Conservation (phyloP, 129 eudicot species). For the Helianthus annuus region HanXRQr2.0-SUNRISE NC_035442.2:12410069-12410568, state of each 20-base stretch:
- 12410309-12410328: not conserved
- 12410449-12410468: slow-evolving; percentile 44
- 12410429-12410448: slow-evolving; percentile 22
- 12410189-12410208: too few species aligned
- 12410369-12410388: not conserved
- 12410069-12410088: too few species aligned
- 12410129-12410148: too few species aligned
- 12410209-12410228: too few species aligned
- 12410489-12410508: slow-evolving; percentile 38
- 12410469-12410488: slow-evolving; percentile 44
- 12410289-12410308: not conserved
- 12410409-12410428: not conserved
- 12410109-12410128: too few species aligned
- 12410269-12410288: not conserved
- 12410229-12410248: too few species aligned
- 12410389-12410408: not conserved
- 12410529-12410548: slow-evolving; percentile 33
- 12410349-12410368: not conserved
- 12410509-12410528: slow-evolving; percentile 43
- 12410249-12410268: too few species aligned
- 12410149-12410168: too few species aligned
- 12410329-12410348: not conserved
- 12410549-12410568: slow-evolving; percentile 51
- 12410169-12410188: too few species aligned
- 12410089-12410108: too few species aligned